Percentiles rank a stretch among this genome's conserved stretches.
Evolutionary conservation across 257 asterid species (phyloP).

Genomic region (Capsicum rhomboideum): DNA sequence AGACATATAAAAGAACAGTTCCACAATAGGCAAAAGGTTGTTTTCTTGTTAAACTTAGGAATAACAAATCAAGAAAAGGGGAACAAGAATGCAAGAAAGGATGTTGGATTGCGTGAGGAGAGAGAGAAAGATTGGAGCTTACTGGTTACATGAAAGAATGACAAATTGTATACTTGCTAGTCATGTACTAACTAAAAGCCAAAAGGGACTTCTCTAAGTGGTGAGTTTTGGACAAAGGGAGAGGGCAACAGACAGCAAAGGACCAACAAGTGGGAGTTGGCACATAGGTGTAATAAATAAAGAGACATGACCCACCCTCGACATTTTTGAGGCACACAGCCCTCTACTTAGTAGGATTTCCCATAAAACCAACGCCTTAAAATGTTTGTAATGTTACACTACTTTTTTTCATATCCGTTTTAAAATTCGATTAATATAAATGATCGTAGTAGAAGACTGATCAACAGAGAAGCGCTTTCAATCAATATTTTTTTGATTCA

Average conservation of each 20-base stretch:
- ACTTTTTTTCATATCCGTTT: neutral
- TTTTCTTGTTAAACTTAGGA: neutral
- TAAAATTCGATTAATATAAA: neutral
- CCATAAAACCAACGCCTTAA: neutral
- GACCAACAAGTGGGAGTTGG: conserved; percentile 52
- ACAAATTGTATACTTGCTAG: neutral
- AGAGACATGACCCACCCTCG: conserved; percentile 37
- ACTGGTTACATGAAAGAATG: neutral
- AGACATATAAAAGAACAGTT: neutral
- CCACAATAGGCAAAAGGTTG: neutral
- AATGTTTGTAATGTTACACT: neutral
- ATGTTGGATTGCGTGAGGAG: conserved; percentile 26
- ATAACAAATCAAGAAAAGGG: conserved; percentile 8
- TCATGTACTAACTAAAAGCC: neutral
- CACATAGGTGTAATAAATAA: neutral
- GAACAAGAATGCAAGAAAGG: neutral
- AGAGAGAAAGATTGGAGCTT: neutral
- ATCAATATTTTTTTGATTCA: no score
- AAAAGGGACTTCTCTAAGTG: conserved; percentile 9
- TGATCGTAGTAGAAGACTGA: neutral
- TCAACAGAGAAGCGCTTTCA: neutral
- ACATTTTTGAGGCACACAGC: neutral
- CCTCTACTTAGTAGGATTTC: neutral
- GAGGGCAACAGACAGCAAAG: conserved; percentile 26
- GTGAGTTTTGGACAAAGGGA: conserved; percentile 18